Conservation (phyloP, 441 rosid genomes). For the Croton setiger region DNA sequence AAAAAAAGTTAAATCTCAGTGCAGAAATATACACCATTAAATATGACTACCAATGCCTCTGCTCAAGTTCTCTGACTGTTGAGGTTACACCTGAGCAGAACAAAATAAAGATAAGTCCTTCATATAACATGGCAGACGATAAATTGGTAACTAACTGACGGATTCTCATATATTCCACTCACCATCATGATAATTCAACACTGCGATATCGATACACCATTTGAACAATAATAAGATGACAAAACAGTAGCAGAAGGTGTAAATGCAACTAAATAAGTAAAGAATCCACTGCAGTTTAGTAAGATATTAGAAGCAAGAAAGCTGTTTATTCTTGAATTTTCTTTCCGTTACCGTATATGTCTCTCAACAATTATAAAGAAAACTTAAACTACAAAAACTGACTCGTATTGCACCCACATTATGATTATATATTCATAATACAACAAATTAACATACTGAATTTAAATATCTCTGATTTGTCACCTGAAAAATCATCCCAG, state of each 20-base stretch:
- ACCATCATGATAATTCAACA: constrained; percentile 4
- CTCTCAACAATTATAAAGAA: constrained; percentile 30
- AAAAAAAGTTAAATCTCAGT: constrained; percentile 4
- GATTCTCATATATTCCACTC: constrained; percentile 13
- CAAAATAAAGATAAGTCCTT: constrained; percentile 29
- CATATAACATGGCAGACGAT: constrained; percentile 10
- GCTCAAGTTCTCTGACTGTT: constrained; percentile 33
- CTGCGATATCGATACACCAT: not conserved
- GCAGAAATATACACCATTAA: constrained; percentile 20
- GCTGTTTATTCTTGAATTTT: constrained; percentile 34
- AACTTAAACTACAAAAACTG: constrained; percentile 35
- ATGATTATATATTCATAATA: constrained; percentile 25
- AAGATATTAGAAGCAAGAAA: constrained; percentile 14
- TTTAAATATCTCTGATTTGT: constrained; percentile 33
- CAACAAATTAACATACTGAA: constrained; percentile 39
- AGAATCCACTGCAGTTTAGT: not conserved
- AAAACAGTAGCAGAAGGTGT: not conserved
- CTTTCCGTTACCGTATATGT: constrained; percentile 22
- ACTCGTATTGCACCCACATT: constrained; percentile 30
- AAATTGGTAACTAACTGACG: constrained; percentile 14
- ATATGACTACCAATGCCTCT: constrained; percentile 24
- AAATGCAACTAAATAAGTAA: not conserved
- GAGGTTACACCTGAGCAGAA: constrained; percentile 39
- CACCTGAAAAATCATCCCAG: constrained; percentile 42
- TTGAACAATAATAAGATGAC: not conserved